A percentile compares a stretch with the other conserved stretches of the same genome.
Evolutionary conservation across 106 monocot genomes (phyloP).

Genomic region (Dendrobium catenatum): DNA sequence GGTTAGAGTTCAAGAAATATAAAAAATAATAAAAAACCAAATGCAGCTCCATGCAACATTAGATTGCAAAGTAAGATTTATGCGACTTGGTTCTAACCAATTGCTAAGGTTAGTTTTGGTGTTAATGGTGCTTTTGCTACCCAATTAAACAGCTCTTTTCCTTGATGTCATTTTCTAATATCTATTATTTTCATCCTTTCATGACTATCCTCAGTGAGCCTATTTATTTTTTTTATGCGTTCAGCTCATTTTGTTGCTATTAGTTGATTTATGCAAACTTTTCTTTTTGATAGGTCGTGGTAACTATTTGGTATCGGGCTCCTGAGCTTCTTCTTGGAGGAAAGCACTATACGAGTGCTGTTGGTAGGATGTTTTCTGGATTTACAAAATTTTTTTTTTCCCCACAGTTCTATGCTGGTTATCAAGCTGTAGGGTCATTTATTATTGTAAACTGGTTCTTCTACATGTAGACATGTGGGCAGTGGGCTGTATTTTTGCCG

Average conservation of each 20-base stretch:
- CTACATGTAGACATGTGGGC: constrained; percentile 91
- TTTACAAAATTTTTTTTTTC: not conserved
- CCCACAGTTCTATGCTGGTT: not conserved
- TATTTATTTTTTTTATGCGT: not conserved
- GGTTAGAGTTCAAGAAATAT: not conserved
- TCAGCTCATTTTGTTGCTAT: constrained; percentile 3
- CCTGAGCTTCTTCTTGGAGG: constrained; percentile 95
- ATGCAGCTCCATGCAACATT: not conserved
- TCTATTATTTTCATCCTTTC: not conserved
- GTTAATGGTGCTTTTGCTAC: not conserved
- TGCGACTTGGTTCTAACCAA: not conserved
- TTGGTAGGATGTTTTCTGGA: constrained; percentile 60
- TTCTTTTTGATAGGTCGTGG: constrained; percentile 68
- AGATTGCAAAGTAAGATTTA: not conserved
- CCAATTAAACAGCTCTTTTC: not conserved
- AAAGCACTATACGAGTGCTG: constrained; percentile 98
- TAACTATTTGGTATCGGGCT: constrained; percentile 99
- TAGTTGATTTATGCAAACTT: constrained; percentile 3
- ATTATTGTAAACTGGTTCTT: constrained; percentile 3
- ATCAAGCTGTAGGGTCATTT: not conserved
- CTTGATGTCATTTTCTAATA: not conserved
- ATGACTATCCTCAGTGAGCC: not conserved
- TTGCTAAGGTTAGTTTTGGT: not conserved
- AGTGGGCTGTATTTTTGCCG: constrained; percentile 98
- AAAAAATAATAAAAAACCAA: not conserved